phyloP scores from a whole-genome alignment of 257 asterid species.

The Ehretia macrophylla region DNA sequence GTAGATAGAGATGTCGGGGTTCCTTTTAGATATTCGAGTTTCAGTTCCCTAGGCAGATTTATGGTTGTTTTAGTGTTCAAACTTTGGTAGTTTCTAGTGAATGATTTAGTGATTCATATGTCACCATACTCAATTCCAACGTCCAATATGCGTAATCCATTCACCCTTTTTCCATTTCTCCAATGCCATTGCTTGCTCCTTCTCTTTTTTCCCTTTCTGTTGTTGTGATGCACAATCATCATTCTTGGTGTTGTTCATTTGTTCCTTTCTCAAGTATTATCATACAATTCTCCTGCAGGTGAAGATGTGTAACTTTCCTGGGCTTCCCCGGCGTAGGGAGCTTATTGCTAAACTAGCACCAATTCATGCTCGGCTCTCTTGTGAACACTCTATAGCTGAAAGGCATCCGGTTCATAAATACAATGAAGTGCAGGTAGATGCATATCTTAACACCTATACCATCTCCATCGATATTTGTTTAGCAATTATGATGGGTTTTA shows the following conservation, averaged over 20 bases:
- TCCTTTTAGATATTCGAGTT: not conserved
- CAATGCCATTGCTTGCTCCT: too few relatives aligned
- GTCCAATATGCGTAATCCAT: too few relatives aligned
- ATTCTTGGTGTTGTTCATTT: too few relatives aligned
- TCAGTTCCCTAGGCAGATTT: too few relatives aligned
- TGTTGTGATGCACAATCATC: too few relatives aligned
- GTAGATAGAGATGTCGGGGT: not conserved
- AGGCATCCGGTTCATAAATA: slow-evolving; percentile 72
- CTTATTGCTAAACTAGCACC: slow-evolving; percentile 69
- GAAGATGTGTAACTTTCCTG: slow-evolving; percentile 60
- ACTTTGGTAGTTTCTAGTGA: slow-evolving; percentile 4
- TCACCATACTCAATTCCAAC: too few relatives aligned
- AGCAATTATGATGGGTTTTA: too few relatives aligned
- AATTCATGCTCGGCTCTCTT: slow-evolving; percentile 48
- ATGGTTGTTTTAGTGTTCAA: not conserved
- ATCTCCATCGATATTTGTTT: not conserved
- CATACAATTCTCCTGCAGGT: slow-evolving; percentile 34
- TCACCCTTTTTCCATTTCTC: too few relatives aligned
- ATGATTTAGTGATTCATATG: not conserved
- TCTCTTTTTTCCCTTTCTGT: too few relatives aligned
- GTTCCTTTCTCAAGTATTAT: too few relatives aligned
- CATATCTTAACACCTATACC: not conserved
- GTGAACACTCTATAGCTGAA: slow-evolving; percentile 44
- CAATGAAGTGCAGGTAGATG: slow-evolving; percentile 68
- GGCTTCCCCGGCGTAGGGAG: slow-evolving; percentile 61